phyloP scores from a whole-genome alignment of 805 yeast species.

The Zygosaccharomyces kombuchaensis region DNA sequence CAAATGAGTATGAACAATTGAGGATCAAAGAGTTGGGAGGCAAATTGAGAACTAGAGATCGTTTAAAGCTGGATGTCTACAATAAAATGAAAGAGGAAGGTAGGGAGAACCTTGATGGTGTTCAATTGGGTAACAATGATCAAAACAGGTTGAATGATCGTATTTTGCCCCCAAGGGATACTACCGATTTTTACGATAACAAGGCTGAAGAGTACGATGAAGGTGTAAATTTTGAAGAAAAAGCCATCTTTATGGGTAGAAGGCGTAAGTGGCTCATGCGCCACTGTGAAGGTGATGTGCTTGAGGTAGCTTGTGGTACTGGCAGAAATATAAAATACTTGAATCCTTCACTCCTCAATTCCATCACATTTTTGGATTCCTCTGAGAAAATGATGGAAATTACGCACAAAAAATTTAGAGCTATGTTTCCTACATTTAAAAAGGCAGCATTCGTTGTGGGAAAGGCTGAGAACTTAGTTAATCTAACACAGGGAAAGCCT shows the following conservation, averaged over 20 bases:
- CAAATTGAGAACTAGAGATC: slow-evolving; percentile 59
- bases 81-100: slow-evolving; percentile 45
- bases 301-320: slow-evolving; percentile 95
- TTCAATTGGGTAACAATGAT: slow-evolving; percentile 30
- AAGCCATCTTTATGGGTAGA: slow-evolving; percentile 43
- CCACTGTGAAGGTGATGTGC: slow-evolving; percentile 78
- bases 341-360: slow-evolving; percentile 52
- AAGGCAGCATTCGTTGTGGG: slow-evolving; percentile 88
- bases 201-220: slow-evolving; percentile 79
- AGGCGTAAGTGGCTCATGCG: slow-evolving; percentile 77
- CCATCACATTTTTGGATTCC: slow-evolving; percentile 83
- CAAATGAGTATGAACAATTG: slow-evolving; percentile 59
- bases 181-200: slow-evolving; percentile 71
- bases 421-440: slow-evolving; percentile 58
- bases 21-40: slow-evolving; percentile 59
- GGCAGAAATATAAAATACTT: slow-evolving; percentile 85
- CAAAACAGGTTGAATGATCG: slow-evolving; percentile 34
- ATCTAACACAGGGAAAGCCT: slow-evolving; percentile 41
- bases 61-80: slow-evolving; percentile 55
- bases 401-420: slow-evolving; percentile 67
- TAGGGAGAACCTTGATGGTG: slow-evolving; percentile 33
- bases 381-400: slow-evolving; percentile 81
- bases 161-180: slow-evolving; percentile 70
- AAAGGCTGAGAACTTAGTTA: slow-evolving; percentile 73
- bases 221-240: slow-evolving; percentile 60